Base-by-base conservation (phyloP, 2,329 filamentous ascomycete genomes). In the Colletotrichum horii region DNA sequence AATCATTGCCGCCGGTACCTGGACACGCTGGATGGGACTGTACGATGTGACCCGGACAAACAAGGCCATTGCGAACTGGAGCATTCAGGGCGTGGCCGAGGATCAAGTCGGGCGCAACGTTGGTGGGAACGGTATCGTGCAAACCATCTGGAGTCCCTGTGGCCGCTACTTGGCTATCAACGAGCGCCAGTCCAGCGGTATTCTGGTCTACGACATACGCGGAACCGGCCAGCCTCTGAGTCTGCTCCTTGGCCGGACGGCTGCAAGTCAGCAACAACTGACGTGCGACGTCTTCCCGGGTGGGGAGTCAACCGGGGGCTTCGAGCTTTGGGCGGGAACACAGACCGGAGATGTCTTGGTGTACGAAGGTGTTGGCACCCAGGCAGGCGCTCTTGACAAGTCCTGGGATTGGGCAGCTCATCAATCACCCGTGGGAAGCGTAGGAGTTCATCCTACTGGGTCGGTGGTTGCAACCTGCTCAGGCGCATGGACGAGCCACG, bases 281-380 rank as follows among this genome's bases (percentile, higher is more conserved):
- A 84, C 82, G 14, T 89, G 89, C 74, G 89, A 92, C 79, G 86
- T 91, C 4, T 93, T 90, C 77, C 84, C 87, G 1, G 84, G 86
- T 6, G 80, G 79, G 0, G 82, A 81, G 16, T 79, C 77, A 0
- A 74, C 76, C 0, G 83, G 84, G 2, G 87, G 88, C 3, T 92
- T 91, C 76, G 92, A 93, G 80, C 86, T 93, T 61, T 93, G 92
- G 92, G 90, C 90, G 8, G 92, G 92, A 3, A 87, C 89, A 1
- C 85, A 87, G 58, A 84, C 88, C 76, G 91, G 92, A 2, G 80
- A 83, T 4, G 88, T 92, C n/a, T 85, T 86, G 60, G 88, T 93
- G 8, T 93, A 91, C 89, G 89, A 93, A 58, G 85, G 86, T 14
- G 88, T 92, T 0, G 91, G 91, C 30, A 83, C 81, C 52, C 78